Evolutionary conservation across 768 basidiomycete genomes (phyloP).

Genomic region (Dioszegia crocea): DNA sequence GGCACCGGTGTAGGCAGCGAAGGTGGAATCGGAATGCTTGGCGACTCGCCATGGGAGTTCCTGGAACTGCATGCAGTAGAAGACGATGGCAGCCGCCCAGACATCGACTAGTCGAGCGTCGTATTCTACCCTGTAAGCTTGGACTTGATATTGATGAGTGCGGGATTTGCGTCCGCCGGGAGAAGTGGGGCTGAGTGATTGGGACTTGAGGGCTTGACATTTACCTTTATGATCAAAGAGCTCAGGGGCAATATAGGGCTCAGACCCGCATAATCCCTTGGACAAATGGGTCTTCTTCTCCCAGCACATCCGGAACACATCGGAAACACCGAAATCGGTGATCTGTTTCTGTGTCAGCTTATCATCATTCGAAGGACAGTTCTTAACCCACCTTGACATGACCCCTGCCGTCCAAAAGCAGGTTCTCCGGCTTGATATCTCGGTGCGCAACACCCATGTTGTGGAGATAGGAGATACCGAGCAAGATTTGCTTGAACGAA

Average conservation of each 20-base stretch:
- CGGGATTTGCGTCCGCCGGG: constrained; percentile 12
- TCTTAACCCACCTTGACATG: constrained; percentile 72
- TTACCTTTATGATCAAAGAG: constrained; percentile 95
- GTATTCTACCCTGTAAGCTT: constrained; percentile 62
- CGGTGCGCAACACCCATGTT: constrained; percentile 96
- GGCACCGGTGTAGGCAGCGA: constrained; percentile 63
- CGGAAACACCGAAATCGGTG: constrained; percentile 96
- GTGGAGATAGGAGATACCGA: constrained; percentile 84
- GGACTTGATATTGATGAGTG: constrained; percentile 32
- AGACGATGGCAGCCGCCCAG: constrained; percentile 95
- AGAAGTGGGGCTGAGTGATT: neutral
- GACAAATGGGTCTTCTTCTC: constrained; percentile 95
- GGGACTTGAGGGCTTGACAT: constrained; percentile 6
- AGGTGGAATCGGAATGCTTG: constrained; percentile 73
- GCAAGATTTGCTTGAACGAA: constrained; percentile 93
- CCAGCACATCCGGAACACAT: constrained; percentile 98
- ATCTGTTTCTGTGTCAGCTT: constrained; percentile 58
- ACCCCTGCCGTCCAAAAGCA: constrained; percentile 87
- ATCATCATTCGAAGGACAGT: neutral
- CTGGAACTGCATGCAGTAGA: constrained; percentile 94
- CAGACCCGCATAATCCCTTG: constrained; percentile 92
- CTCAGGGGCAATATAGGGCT: constrained; percentile 98
- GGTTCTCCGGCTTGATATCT: constrained; percentile 96
- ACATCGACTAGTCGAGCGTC: constrained; percentile 96
- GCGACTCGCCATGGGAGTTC: constrained; percentile 98